These are phyloP conservation scores for Pyronema omphalodes DNA, from an alignment of 495 filamentous ascomycete genomes.

Conservation along the genomic window DNA sequence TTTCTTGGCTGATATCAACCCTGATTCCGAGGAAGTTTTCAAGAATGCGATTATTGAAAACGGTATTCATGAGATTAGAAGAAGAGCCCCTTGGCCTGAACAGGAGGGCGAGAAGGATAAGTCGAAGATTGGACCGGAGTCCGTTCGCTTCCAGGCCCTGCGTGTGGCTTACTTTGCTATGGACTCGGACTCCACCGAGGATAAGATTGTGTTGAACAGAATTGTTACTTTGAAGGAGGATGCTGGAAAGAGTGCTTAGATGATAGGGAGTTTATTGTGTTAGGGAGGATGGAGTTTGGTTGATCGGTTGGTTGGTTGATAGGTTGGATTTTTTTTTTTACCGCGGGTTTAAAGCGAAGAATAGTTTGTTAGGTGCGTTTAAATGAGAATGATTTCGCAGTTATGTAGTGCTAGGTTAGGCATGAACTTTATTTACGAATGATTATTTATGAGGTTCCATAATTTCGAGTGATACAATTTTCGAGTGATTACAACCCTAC, in stretches of 20 bases:
- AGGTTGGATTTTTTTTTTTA: no score
- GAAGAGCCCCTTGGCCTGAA: constrained; percentile 66
- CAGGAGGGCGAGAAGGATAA: constrained; percentile 44
- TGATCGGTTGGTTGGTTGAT: no score
- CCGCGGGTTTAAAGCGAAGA: no score
- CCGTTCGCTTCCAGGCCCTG: constrained; percentile 81
- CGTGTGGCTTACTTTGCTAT: constrained; percentile 75
- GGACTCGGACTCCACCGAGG: constrained; percentile 61
- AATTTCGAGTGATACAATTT: no score
- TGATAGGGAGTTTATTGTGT: neutral
- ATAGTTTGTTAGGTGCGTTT: no score
- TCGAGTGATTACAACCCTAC: no score
- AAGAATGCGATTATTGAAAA: constrained; percentile 63
- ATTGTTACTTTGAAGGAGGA: constrained; percentile 93
- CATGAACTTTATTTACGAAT: no score
- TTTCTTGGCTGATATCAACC: constrained; percentile 70
- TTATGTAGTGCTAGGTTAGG: no score
- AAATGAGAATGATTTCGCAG: no score
- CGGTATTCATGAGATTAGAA: constrained; percentile 62
- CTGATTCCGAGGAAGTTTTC: constrained; percentile 61
- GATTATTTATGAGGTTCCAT: no score
- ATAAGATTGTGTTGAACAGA: constrained; percentile 67
- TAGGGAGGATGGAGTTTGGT: neutral
- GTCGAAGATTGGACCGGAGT: constrained; percentile 43
- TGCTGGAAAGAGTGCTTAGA: constrained; percentile 36